phyloP scores from a whole-genome alignment of 2,329 filamentous ascomycete genomes.

The Ceratocystis alfenasii region DNA sequence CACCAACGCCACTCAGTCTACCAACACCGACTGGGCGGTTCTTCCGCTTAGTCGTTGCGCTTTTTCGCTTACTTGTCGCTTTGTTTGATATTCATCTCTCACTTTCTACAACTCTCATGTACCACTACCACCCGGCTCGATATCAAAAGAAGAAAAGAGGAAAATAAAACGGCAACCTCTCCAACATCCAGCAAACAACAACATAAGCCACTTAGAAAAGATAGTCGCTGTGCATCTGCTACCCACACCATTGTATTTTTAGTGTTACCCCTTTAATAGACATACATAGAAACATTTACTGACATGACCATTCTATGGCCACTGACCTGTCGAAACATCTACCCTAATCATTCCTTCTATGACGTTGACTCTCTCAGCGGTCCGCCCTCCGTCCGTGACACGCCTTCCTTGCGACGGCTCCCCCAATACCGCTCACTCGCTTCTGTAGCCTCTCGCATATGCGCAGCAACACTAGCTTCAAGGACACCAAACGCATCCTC shows the following conservation, averaged over 20 bases:
- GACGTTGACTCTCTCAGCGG: too few species aligned
- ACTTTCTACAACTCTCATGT: background rate
- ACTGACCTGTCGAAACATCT: background rate
- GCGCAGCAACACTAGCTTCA: background rate
- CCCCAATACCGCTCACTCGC: background rate
- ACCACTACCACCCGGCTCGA: background rate
- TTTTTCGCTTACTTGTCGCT: background rate
- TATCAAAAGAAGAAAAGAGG: background rate
- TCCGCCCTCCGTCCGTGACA: too few species aligned
- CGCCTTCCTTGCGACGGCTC: too few species aligned
- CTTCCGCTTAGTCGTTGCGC: background rate
- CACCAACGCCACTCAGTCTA: background rate
- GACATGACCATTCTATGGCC: background rate
- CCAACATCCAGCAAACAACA: background rate
- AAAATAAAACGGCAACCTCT: background rate
- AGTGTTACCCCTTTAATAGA: conserved; percentile 4
- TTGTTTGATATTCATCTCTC: background rate
- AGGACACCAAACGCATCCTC: background rate
- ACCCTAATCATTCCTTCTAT: too few species aligned
- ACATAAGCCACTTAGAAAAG: background rate
- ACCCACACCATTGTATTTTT: background rate
- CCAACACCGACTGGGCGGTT: background rate
- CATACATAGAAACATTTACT: background rate
- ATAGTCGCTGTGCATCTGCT: background rate
- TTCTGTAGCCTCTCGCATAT: background rate